Conservation (phyloP, 148 eudicot genomes). For the Vaccinium myrtillus region DNA sequence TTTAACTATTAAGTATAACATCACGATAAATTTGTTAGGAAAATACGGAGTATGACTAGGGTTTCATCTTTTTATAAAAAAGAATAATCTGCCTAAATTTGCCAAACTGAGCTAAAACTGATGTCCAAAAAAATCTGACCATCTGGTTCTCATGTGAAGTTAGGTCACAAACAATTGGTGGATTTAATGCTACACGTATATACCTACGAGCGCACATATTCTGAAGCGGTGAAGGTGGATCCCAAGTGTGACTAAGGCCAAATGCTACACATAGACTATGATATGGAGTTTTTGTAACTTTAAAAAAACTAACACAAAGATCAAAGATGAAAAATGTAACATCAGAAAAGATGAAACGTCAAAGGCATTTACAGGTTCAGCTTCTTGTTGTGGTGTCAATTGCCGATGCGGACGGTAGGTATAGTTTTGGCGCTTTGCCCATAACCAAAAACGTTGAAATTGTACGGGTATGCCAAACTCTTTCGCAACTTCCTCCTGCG, state of each 20-base stretch:
- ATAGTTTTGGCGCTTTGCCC: slow-evolving; percentile 90
- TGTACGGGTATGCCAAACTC: slow-evolving; percentile 86
- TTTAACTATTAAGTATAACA: too few relatives aligned
- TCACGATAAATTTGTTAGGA: background rate
- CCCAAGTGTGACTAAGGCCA: background rate
- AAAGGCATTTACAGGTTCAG: slow-evolving; percentile 50
- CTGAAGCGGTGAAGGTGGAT: background rate
- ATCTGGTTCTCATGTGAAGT: background rate
- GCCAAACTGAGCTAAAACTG: background rate
- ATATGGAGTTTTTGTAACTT: background rate
- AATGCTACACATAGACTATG: background rate
- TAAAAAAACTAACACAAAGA: too few relatives aligned
- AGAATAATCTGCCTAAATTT: background rate
- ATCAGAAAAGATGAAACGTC: background rate
- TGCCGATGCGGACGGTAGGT: slow-evolving; percentile 89
- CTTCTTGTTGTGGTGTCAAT: slow-evolving; percentile 61
- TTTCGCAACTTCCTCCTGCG: slow-evolving; percentile 84
- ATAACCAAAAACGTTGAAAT: slow-evolving; percentile 82
- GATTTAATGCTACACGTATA: background rate
- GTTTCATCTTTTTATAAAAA: background rate
- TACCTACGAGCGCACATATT: background rate
- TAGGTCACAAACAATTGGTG: background rate
- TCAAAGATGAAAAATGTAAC: background rate
- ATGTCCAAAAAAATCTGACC: background rate
- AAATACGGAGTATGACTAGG: background rate